These are phyloP conservation scores for Dianthus caryophyllus DNA, from an alignment of 148 eudicot species.

Conservation along the genomic window DNA sequence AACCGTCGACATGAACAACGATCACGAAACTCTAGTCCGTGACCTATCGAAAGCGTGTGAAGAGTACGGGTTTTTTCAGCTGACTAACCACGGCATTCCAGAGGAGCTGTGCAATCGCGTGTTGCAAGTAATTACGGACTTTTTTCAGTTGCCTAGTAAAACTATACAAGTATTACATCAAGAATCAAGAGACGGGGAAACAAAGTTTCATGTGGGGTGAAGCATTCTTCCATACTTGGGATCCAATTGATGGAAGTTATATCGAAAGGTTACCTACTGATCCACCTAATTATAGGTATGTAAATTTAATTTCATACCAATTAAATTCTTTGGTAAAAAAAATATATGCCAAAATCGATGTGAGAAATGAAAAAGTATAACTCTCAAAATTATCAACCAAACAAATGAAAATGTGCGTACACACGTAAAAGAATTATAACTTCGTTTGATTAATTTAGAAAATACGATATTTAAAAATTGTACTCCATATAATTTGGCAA, in stretches of 20 bases:
- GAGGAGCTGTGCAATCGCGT: conserved; percentile 20
- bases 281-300: conserved; percentile 23
- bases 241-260: conserved; percentile 16
- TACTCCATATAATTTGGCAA: too few relatives aligned
- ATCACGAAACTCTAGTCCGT: conserved; percentile 3
- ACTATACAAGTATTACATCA: conserved; percentile 26
- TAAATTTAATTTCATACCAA: too few relatives aligned
- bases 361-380: too few relatives aligned
- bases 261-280: conserved; percentile 10
- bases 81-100: conserved; percentile 37
- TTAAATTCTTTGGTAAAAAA: too few relatives aligned
- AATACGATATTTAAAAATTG: too few relatives aligned
- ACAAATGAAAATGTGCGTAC: too few relatives aligned
- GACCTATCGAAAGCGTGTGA: conserved; percentile 30
- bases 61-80: conserved; percentile 33
- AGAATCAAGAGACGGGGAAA: conserved; percentile 7
- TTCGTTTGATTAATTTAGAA: too few relatives aligned
- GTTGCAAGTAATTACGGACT: conserved; percentile 23
- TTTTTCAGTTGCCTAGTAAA: conserved; percentile 30
- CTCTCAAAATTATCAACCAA: too few relatives aligned
- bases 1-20: conserved; percentile 18
- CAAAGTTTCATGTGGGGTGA: conserved; percentile 32
- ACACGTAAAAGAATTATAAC: too few relatives aligned
- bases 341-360: too few relatives aligned
- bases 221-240: conserved; percentile 31